Percentiles rank a stretch among this genome's conserved stretches.
phyloP scores from a whole-genome alignment of 441 rosid genomes.

The Corymbia citriodora region DNA sequence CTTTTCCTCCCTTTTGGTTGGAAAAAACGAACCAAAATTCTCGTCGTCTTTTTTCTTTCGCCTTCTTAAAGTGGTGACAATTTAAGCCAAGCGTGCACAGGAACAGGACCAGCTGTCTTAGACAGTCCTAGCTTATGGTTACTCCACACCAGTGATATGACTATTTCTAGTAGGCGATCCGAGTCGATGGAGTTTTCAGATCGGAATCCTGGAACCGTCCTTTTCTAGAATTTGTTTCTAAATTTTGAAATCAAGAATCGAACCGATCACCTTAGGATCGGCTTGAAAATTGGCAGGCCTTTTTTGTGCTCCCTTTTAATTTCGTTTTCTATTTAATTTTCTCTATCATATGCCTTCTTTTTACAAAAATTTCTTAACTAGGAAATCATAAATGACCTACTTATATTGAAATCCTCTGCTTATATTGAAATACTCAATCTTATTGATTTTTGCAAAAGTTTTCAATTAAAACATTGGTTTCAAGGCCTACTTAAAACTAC shows the following conservation, averaged over 20 bases:
- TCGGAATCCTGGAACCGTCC: background rate
- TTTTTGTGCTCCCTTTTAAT: background rate
- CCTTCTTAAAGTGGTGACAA: background rate
- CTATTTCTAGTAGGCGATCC: background rate
- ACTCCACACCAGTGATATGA: background rate
- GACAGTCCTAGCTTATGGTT: background rate
- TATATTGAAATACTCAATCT: background rate
- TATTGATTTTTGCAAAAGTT: background rate
- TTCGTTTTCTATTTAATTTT: background rate
- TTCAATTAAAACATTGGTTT: fast-evolving
- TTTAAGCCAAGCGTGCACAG: background rate
- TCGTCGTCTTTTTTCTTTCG: background rate
- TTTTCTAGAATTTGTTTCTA: background rate
- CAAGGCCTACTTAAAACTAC: fast-evolving
- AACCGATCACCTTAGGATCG: fast-evolving
- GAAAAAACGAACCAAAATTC: background rate
- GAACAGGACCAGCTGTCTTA: background rate
- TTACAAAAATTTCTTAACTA: background rate
- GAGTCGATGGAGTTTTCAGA: background rate
- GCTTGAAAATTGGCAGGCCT: fast-evolving
- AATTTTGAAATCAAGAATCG: background rate
- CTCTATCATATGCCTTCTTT: background rate
- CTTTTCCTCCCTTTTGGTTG: background rate
- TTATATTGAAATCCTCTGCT: background rate
- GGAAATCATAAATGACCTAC: background rate